Evolutionary conservation across 164 flowering plant species (phyloP).

Genomic region (Cinnamomum chago): DNA sequence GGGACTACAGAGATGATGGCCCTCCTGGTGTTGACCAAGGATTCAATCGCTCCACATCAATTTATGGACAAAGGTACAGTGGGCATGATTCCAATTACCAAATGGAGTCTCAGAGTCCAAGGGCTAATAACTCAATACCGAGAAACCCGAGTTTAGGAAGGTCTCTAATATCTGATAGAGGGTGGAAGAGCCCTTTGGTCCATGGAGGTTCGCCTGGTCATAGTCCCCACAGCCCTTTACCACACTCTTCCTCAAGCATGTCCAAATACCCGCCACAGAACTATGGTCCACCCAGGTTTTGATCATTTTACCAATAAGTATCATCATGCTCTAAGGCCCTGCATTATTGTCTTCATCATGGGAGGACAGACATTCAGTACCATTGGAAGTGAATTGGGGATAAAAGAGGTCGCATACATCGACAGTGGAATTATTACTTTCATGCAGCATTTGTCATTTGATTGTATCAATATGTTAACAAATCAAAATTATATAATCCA

Average conservation of each 20-base stretch:
- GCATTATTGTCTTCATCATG: slow-evolving; percentile 12
- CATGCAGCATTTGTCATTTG: not conserved
- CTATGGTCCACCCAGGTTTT: slow-evolving; percentile 18
- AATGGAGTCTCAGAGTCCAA: slow-evolving; percentile 28
- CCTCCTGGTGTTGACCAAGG: slow-evolving; percentile 55
- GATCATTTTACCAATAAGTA: slow-evolving; percentile 11
- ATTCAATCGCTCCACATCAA: slow-evolving; percentile 28
- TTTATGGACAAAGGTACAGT: slow-evolving; percentile 40
- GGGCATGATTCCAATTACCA: slow-evolving; percentile 26
- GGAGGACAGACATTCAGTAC: slow-evolving; percentile 20
- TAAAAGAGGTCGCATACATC: not conserved
- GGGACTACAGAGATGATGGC: slow-evolving; percentile 52
- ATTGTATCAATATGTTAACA: not conserved
- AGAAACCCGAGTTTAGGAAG: slow-evolving; percentile 46
- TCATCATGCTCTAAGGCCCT: slow-evolving; percentile 11
- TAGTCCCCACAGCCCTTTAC: slow-evolving; percentile 20
- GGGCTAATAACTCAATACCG: slow-evolving; percentile 24
- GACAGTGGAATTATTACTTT: not conserved
- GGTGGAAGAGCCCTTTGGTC: slow-evolving; percentile 37
- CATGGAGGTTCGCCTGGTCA: slow-evolving; percentile 33
- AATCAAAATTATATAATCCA: not conserved
- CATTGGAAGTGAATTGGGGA: slow-evolving; percentile 16
- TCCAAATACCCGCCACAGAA: slow-evolving; percentile 13
- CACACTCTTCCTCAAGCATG: slow-evolving; percentile 21
- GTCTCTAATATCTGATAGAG: slow-evolving; percentile 52